Percentiles rank a stretch among this genome's conserved stretches.
phyloP scores from a whole-genome alignment of 2,329 filamentous ascomycete species.

The Aspergillus hiratsukae region DNA sequence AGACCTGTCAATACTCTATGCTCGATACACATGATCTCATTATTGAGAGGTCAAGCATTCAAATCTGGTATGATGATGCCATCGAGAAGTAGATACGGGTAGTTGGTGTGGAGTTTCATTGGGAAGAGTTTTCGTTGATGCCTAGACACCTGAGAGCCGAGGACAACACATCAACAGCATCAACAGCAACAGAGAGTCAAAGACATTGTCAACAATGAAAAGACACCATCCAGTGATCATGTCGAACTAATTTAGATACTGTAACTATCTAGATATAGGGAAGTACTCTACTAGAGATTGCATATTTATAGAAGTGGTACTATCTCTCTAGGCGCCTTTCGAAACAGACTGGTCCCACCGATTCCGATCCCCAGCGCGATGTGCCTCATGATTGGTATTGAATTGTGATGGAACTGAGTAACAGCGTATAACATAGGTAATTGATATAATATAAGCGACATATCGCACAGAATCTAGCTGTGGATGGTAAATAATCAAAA shows the following conservation, averaged over 20 bases:
- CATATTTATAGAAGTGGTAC: background rate
- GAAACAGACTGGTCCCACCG: conserved; percentile 17
- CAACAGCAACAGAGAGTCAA: background rate
- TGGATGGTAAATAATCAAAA: background rate
- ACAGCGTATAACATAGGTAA: background rate
- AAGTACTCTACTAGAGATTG: no score
- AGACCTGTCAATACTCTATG: background rate
- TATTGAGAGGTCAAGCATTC: background rate
- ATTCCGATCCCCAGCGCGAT: background rate
- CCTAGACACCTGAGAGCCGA: conserved; percentile 11
- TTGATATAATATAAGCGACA: background rate
- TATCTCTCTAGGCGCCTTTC: conserved; percentile 14
- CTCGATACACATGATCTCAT: background rate
- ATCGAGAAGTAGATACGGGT: background rate
- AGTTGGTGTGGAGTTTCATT: background rate
- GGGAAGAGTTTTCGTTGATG: conserved; percentile 11
- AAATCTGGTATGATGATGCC: background rate
- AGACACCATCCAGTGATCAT: background rate
- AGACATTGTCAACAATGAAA: background rate
- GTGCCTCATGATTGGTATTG: background rate
- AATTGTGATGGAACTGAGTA: background rate
- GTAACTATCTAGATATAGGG: background rate
- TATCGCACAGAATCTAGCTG: background rate
- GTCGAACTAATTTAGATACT: background rate
- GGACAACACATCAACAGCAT: background rate